Conservation (phyloP, 768 basidiomycete genomes). For the Trametes cubensis region DNA sequence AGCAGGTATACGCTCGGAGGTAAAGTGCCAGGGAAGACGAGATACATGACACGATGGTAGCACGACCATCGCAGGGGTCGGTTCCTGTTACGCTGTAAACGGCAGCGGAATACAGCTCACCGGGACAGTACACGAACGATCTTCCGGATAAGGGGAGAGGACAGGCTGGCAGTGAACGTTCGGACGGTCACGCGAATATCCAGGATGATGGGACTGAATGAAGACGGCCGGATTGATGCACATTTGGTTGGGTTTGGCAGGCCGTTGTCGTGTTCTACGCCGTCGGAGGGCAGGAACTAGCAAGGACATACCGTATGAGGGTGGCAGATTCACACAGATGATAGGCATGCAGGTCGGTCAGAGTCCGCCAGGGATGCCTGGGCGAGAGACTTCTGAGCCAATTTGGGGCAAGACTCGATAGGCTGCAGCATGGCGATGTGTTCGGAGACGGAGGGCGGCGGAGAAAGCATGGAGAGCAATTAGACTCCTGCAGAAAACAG, state of each 20-base stretch:
- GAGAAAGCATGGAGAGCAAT: slow-evolving; percentile 5
- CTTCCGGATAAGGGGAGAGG: slow-evolving; percentile 15
- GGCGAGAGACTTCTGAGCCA: slow-evolving; percentile 19
- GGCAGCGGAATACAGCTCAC: slow-evolving; percentile 6
- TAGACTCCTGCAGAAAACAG: slow-evolving; percentile 15
- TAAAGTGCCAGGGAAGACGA: slow-evolving; percentile 4
- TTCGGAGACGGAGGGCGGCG: slow-evolving; percentile 8
- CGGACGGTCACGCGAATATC: slow-evolving; percentile 14
- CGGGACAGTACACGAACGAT: slow-evolving; percentile 5
- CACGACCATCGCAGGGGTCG: slow-evolving; percentile 22
- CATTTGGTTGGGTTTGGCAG: slow-evolving; percentile 4
- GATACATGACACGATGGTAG: slow-evolving; percentile 19
- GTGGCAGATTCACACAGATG: slow-evolving; percentile 9
- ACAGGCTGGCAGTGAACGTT: neutral
- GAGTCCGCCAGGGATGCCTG: slow-evolving; percentile 1
- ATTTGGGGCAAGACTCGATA: slow-evolving; percentile 7
- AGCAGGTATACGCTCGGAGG: slow-evolving; percentile 18
- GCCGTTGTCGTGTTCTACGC: slow-evolving; percentile 3
- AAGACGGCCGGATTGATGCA: neutral
- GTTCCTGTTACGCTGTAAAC: slow-evolving; percentile 6
- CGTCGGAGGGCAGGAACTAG: neutral
- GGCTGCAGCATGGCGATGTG: slow-evolving; percentile 7
- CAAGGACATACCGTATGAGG: slow-evolving; percentile 1
- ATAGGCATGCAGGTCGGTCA: slow-evolving; percentile 1
- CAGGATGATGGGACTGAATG: slow-evolving; percentile 11